Evolutionary conservation across 306 rosid genomes (phyloP), one percentile per base, ranked within the genome.

Genomic region (Citrullus amarus): DNA sequence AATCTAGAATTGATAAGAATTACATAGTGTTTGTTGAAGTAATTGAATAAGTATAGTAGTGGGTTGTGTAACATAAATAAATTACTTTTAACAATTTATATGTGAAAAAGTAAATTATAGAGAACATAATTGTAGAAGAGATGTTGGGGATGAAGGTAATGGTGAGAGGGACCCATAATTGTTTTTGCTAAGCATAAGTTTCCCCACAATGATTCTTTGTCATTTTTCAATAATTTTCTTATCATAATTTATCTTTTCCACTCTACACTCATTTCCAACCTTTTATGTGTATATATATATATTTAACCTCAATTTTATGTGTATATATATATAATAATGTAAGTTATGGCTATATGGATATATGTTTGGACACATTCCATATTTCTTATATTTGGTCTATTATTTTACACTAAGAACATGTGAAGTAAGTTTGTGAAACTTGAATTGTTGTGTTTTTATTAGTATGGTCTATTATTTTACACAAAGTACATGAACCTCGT

Each of bases 161-260:
- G 60, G 77, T 50, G 60, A 50, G 44, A 28, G 60, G 77, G 60
- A 14, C 60, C 56, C 59, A 72, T 30, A 53, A 48, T 46, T 72
- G 77, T 72, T 72, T 50, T 50, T 72, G 43, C 77, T 15, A 48
- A 72, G 25, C 77, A 72, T 9, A 72, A 28, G 16, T 50, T 50
- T 50, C 59, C 77, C 60, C 77, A 72, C 77, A 72, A 16, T 28
- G 13, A 71, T 71, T 71, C 25, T 48, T 72, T 72, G 77, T 50
- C 77, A 72, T 72, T 48, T 72, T 50, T 30, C 59, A 50, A 72
- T 72, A 15, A 72, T 72, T 48, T 71, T 36, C 73, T 25, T 13
- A 70, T 70, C 58, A 46, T 46, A 70, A 39, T 18, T 43, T 41
- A 41, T 20, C 13, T 8, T 22, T 22, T 11, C 20, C 32, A 36